A percentile compares a stretch with the other conserved stretches of the same genome.
Evolutionary conservation across 805 yeast species (phyloP).

Genomic region (Schwanniomyces sp.): DNA sequence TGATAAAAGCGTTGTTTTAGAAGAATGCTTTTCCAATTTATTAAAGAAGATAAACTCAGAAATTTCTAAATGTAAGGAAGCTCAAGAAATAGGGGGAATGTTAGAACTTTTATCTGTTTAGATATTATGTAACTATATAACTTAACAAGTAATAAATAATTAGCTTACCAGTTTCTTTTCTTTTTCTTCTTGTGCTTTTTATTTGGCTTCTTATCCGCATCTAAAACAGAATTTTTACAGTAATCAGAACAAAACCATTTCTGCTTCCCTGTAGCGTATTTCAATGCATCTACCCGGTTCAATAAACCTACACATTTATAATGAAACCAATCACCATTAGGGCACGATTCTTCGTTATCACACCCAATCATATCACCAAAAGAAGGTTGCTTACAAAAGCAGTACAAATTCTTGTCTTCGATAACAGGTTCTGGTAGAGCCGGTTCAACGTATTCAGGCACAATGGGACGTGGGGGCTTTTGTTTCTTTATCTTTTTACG

Average conservation of each 20-base stretch:
- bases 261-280: slow-evolving; percentile 30
- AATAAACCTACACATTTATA: slow-evolving; percentile 44
- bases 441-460: background rate
- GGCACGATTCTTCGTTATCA: slow-evolving; percentile 56
- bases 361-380: slow-evolving; percentile 97
- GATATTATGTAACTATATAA: slow-evolving; percentile 3
- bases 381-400: slow-evolving; percentile 92
- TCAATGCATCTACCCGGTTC: slow-evolving; percentile 36
- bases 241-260: slow-evolving; percentile 41
- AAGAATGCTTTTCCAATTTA: slow-evolving; percentile 65
- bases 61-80: slow-evolving; percentile 78
- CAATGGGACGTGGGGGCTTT: slow-evolving; percentile 2
- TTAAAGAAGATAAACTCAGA: slow-evolving; percentile 64
- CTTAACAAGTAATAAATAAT: background rate
- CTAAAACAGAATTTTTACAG: slow-evolving; percentile 22
- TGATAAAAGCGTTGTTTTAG: slow-evolving; percentile 74
- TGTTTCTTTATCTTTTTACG: slow-evolving; percentile 1
- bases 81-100: slow-evolving; percentile 92
- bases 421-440: background rate
- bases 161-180: slow-evolving; percentile 13
- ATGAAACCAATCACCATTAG: slow-evolving; percentile 48
- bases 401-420: slow-evolving; percentile 47
- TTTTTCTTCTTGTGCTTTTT: slow-evolving; percentile 11
- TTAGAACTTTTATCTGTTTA: slow-evolving; percentile 71
- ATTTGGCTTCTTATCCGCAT: slow-evolving; percentile 7